Conservation (phyloP, 352 stramenopile species). For the Blastocystis sp. region DNA sequence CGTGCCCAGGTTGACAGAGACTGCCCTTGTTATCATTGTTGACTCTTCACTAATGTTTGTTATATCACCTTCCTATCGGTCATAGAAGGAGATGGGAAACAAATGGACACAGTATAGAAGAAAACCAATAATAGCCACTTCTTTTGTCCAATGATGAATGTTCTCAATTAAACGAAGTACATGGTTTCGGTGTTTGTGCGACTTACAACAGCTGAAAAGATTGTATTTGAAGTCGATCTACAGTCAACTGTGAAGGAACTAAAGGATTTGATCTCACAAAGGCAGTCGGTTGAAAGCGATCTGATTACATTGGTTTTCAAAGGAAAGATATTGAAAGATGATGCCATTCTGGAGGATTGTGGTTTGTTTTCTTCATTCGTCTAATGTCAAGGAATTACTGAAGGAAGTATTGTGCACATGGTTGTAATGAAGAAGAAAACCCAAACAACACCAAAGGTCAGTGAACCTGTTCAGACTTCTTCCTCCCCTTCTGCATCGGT, state of each 20-base stretch:
- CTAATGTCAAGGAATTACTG: background rate
- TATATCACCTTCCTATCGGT: background rate
- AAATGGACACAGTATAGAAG: background rate
- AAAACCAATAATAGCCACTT: background rate
- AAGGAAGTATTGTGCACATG: conserved; percentile 55
- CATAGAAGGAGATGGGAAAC: background rate
- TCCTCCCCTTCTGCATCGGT: background rate
- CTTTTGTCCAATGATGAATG: background rate
- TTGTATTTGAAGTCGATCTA: background rate
- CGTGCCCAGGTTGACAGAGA: background rate
- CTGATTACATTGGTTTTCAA: conserved; percentile 54
- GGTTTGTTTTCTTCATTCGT: background rate
- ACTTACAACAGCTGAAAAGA: conserved; percentile 14
- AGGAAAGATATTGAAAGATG: conserved; percentile 42
- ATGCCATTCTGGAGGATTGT: background rate
- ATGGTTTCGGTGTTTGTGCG: conserved; percentile 48
- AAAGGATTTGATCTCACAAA: background rate
- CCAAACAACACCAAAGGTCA: background rate
- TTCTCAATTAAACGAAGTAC: conserved; percentile 6
- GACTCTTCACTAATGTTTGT: conserved; percentile 14
- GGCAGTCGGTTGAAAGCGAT: background rate
- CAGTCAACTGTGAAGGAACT: conserved; percentile 26
- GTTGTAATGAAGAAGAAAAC: conserved; percentile 56
- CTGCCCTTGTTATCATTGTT: conserved; percentile 26
- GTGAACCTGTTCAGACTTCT: background rate